Conservation (phyloP, 306 rosid species). For the Abrus precatorius region DNA sequence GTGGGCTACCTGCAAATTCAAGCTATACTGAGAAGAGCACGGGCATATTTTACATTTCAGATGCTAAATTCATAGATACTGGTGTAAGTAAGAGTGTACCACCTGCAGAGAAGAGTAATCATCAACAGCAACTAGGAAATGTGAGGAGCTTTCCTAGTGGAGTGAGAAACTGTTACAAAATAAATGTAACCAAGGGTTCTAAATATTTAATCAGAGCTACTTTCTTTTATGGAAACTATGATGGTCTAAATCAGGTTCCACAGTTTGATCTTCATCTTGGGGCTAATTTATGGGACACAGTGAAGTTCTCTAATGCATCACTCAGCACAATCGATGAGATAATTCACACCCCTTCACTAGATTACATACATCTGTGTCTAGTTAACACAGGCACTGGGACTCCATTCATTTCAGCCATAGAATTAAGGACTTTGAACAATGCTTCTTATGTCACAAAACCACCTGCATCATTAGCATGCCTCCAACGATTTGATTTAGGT, state of each 20-base stretch:
- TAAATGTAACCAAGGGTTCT: constrained; percentile 44
- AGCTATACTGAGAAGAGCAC: constrained; percentile 45
- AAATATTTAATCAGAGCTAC: constrained; percentile 54
- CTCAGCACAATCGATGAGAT: constrained; percentile 27
- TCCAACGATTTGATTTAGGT: constrained; percentile 39
- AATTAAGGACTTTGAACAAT: constrained; percentile 54
- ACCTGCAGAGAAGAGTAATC: background rate
- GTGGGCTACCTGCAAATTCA: constrained; percentile 52
- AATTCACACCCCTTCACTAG: constrained; percentile 49
- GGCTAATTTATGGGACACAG: constrained; percentile 51
- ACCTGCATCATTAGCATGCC: constrained; percentile 18
- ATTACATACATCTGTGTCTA: constrained; percentile 54
- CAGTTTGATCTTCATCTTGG: constrained; percentile 65
- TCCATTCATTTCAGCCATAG: constrained; percentile 63
- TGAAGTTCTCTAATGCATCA: constrained; percentile 32
- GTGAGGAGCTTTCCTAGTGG: constrained; percentile 71
- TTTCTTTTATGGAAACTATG: constrained; percentile 65
- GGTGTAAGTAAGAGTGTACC: constrained; percentile 47
- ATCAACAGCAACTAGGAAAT: constrained; percentile 40
- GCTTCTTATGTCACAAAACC: constrained; percentile 22
- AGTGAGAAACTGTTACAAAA: constrained; percentile 64
- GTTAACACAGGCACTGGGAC: constrained; percentile 58
- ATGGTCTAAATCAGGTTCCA: constrained; percentile 44
- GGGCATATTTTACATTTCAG: constrained; percentile 60
- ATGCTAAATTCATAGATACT: constrained; percentile 51